phyloP scores from a whole-genome alignment of 202 grass and related monocot species.

The Panicum hallii region DNA sequence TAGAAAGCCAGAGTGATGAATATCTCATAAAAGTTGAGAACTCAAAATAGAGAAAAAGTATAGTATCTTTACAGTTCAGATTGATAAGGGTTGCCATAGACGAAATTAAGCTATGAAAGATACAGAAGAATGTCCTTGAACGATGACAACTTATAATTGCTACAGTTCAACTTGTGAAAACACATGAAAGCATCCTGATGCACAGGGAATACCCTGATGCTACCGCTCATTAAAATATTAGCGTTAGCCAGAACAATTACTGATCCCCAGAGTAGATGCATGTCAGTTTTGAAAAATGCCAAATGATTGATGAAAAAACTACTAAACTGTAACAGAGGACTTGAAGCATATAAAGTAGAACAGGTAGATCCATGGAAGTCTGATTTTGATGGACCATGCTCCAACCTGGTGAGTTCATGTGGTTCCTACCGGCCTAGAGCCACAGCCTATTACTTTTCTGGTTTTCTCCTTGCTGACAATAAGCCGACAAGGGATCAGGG shows the following conservation, averaged over 20 bases:
- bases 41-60: not conserved
- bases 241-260: not conserved
- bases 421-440: not conserved
- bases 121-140: constrained; percentile 21
- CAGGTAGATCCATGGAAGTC: not conserved
- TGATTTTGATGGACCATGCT: not conserved
- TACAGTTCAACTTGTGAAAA: not conserved
- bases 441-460: not conserved
- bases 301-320: not conserved
- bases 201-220: not conserved
- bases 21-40: not conserved
- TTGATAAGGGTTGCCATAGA: not conserved
- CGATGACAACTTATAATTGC: not conserved
- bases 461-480: not conserved
- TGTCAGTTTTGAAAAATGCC: constrained; percentile 5
- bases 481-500: not conserved
- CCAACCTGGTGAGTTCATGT: constrained; percentile 4
- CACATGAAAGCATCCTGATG: not conserved
- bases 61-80: not conserved
- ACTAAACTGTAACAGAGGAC: constrained; percentile 5
- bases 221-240: constrained; percentile 23
- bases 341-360: constrained; percentile 22
- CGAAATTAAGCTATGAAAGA: not conserved
- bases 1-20: not conserved
- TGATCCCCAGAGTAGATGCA: not conserved